These are phyloP conservation scores for Dimargaris cristalligena DNA, from an alignment of 192 early-diverging fungal species.

Conservation along the genomic window DNA sequence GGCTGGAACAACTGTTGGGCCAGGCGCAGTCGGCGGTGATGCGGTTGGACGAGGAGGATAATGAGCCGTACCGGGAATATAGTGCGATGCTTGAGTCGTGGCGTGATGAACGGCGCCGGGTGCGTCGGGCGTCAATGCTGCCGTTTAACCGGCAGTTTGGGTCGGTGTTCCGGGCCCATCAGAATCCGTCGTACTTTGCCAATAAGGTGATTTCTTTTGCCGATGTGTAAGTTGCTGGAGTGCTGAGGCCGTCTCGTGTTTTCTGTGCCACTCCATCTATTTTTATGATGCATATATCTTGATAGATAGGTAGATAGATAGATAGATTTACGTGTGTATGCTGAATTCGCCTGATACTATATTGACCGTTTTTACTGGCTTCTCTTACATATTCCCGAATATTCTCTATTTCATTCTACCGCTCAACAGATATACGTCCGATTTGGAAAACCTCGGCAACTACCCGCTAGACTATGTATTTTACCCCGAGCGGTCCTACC, in stretches of 20 bases:
- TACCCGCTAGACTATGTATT: conserved; percentile 42
- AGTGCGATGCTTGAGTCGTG: conserved; percentile 26
- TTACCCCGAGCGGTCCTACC: conserved; percentile 37
- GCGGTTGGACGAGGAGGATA: conserved; percentile 14
- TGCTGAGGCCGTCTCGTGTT: too few species aligned
- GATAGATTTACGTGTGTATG: too few species aligned
- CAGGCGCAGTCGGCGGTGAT: conserved; percentile 30
- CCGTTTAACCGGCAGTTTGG: conserved; percentile 40
- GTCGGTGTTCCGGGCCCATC: conserved; percentile 39
- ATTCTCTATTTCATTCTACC: too few species aligned
- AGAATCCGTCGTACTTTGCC: conserved; percentile 40
- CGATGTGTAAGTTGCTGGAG: conserved; percentile 19
- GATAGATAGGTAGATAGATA: too few species aligned
- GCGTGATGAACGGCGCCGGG: conserved; percentile 23
- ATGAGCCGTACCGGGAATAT: conserved; percentile 18
- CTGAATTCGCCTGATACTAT: too few species aligned
- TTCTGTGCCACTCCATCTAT: too few species aligned
- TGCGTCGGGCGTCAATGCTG: conserved; percentile 28
- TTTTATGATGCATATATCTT: too few species aligned
- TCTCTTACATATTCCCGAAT: too few species aligned
- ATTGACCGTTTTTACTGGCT: too few species aligned
- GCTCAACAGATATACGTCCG: conserved; percentile 33
- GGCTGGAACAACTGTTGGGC: conserved; percentile 35
- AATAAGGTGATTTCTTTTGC: conserved; percentile 35
- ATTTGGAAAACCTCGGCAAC: conserved; percentile 30